These are phyloP conservation scores for Cucurbita argyrosperma DNA, from an alignment of 306 rosid genomes.

Conservation along the genomic window DNA sequence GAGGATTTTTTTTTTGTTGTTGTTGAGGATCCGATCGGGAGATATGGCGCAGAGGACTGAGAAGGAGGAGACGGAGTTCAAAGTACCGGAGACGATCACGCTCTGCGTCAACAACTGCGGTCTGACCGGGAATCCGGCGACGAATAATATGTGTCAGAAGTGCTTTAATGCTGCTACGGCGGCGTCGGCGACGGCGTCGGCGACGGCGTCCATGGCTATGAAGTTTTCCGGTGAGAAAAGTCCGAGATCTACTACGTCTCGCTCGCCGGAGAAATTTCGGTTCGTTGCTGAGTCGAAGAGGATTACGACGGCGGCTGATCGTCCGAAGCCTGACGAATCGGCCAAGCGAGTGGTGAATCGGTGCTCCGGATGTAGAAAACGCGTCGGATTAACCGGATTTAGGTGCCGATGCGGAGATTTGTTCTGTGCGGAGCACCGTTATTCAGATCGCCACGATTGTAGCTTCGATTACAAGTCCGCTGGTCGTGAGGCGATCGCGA, in stretches of 20 bases:
- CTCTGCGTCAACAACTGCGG: constrained; percentile 85
- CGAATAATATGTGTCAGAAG: constrained; percentile 82
- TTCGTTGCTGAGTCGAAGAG: constrained; percentile 4
- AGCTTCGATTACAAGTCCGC: constrained; percentile 76
- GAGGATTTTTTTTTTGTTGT: not conserved
- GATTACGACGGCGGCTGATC: constrained; percentile 13
- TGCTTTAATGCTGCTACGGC: constrained; percentile 48
- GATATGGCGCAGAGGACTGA: constrained; percentile 65
- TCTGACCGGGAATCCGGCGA: constrained; percentile 56
- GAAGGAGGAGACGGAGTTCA: constrained; percentile 77
- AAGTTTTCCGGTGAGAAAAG: constrained; percentile 35
- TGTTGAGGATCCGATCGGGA: not conserved
- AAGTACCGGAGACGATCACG: constrained; percentile 49
- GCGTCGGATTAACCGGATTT: constrained; percentile 85
- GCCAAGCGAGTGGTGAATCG: constrained; percentile 53
- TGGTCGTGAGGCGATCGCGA: constrained; percentile 79
- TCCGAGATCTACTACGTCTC: constrained; percentile 31
- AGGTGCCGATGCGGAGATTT: constrained; percentile 93
- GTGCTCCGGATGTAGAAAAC: constrained; percentile 67
- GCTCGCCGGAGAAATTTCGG: constrained; percentile 22
- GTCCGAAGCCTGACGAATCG: constrained; percentile 16
- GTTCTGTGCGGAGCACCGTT: constrained; percentile 74
- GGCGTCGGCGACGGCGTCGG: not conserved
- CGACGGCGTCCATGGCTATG: constrained; percentile 1
- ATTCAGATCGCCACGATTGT: constrained; percentile 88